Conservation (phyloP, 164 flowering plant species). For the Cinnamomum chago region DNA sequence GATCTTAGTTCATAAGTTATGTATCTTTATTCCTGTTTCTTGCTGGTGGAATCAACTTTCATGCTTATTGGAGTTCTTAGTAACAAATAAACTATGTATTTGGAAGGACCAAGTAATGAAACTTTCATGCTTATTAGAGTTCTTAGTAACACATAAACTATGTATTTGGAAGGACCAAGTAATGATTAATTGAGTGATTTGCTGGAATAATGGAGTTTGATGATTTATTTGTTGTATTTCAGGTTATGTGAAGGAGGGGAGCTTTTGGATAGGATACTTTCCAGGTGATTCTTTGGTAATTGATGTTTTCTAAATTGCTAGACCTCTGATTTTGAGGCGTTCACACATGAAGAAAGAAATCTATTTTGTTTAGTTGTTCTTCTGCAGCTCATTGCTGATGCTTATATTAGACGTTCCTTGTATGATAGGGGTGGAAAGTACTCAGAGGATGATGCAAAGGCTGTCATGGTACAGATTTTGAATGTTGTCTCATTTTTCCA, state of each 20-base stretch:
- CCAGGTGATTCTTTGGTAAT: constrained; percentile 48
- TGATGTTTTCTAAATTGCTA: not conserved
- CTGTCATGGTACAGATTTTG: constrained; percentile 76
- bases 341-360: not conserved
- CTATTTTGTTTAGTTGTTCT: not conserved
- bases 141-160: not conserved
- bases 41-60: not conserved
- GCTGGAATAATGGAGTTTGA: not conserved
- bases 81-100: not conserved
- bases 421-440: constrained; percentile 79
- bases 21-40: not conserved
- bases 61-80: not conserved
- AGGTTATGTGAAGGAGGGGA: constrained; percentile 98
- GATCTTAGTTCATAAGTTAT: not conserved
- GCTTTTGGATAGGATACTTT: constrained; percentile 91
- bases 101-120: not conserved
- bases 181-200: not conserved
- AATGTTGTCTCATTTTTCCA: constrained; percentile 83
- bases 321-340: not conserved
- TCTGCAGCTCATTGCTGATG: not conserved
- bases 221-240: constrained; percentile 20
- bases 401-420: not conserved
- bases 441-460: constrained; percentile 87
- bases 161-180: not conserved
- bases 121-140: not conserved